Base-by-base conservation (phyloP, 1,284 basidiomycete genomes). In the Trichosporon faecale region DNA sequence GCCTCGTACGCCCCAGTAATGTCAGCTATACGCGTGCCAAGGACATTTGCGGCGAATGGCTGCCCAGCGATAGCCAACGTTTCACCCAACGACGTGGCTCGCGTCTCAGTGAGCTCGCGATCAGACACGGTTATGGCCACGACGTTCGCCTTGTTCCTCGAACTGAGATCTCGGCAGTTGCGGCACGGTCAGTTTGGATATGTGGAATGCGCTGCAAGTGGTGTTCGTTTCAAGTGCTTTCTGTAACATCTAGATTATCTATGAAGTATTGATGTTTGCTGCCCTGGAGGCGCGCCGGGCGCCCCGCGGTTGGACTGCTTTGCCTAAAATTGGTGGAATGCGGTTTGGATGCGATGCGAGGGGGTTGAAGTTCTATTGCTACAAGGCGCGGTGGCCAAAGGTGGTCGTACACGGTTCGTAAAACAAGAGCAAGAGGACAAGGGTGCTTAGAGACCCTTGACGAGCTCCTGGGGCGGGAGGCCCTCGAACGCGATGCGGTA, bases 401-500 rank as follows among this genome's bases (percentile, higher is more conserved):
- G 14, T 61, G 57, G 27, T 61, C 57, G 57, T 61, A 61, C 29
- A 61, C 57, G 18, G 57, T 61, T 61, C 57, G 29, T 61, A 16
- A 31, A n/a, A 5, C 35, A 37, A 14, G 55, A 16, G 21, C 52
- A 11, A 16, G 63, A 7, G 14, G 63, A 6, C 37, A 23, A 29
- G 18, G 14, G 35, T n/a, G 35, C 65, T 80, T 80, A 82, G 72
- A 81, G 73, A 18, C 78, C 81, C 72, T 75, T 73, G 72, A 81
- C 77, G 57, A 80, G 70, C 74, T 79, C 73, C 64, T 78, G 74
- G 61, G 78, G 75, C 8, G 74, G 70, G 68, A 83, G 35, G 33
- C 80, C 84, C 78, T 85, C 76, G 74, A 83, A 85, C 6, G 84
- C 76, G 69, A 86, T 85, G 72, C 81, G 77, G 79, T 84, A 85